Evolutionary conservation across 2,329 filamentous ascomycete species (phyloP), one percentile per base, ranked within the genome.

Genomic region (Chaetomiaceae sp.): DNA sequence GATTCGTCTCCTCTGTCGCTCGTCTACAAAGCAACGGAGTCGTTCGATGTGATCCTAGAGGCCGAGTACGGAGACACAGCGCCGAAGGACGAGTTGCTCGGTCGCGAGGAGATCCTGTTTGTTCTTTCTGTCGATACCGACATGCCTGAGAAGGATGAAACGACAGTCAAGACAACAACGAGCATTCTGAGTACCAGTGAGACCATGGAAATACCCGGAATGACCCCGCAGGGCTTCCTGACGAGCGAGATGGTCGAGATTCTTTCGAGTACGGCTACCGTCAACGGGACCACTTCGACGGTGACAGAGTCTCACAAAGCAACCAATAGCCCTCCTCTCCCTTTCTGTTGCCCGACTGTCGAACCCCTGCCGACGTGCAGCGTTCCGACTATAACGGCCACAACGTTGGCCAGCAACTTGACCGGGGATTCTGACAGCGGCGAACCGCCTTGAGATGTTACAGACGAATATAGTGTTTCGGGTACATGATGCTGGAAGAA

Each of bases 61-160:
- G 52, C 48, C 9, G 48, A 59, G 41, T 52, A 52, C 14, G 53
- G 49, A 5, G 55, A 51, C 14, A 21, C 36, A 11, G 32, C 27
- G 11, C 44, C 20, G 6, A 25, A 21, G 30, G 25, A 45, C 6
- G 33, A 41, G 18, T 14, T 40, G 20, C n/a, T 50, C 7, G 38
- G 41, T 7, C 36, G 32, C 1, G 53, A 52, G 6, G 57, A 47
- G n/a, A 41, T 59, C 13, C 23, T 58, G 13, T 58, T 59, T 16
- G 38, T 54, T 3, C 21, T 58, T 1, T 46, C 43, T 23, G 25
- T 59, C 21, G 47, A 43, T n/a, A 56, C 49, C 9, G 52, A 29
- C 33, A 54, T 59, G 51, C 53, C 42, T 4, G 44, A 45, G 5
- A 58, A 58, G 45, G 42, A 44, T 10, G 54, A 56, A 43, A 43